phyloP scores from a whole-genome alignment of 805 yeast species.

The Saccharomycopsis microspora region DNA sequence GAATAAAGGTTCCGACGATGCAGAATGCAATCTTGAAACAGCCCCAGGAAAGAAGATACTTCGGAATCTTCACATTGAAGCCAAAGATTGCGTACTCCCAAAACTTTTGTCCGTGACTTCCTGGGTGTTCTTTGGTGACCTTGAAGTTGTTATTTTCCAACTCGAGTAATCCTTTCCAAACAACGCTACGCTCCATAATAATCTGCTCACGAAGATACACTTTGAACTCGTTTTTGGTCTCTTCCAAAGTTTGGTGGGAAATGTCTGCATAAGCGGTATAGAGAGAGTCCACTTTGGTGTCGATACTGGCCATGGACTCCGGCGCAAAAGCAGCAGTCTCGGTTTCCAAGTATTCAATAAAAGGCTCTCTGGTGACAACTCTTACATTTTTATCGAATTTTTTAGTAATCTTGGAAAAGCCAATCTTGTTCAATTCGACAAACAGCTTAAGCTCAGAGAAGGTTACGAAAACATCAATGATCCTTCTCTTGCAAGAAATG shows the following conservation, averaged over 20 bases:
- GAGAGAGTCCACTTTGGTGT: conserved; percentile 25
- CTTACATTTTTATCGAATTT: conserved; percentile 81
- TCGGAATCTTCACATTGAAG: conserved; percentile 1
- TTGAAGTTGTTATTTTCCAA: conserved; percentile 5
- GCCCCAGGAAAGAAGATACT: background rate
- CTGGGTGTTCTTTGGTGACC: background rate
- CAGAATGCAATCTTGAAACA: background rate
- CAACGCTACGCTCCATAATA: conserved; percentile 95
- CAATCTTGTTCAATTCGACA: conserved; percentile 76
- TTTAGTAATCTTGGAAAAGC: conserved; percentile 81
- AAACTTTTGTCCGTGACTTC: background rate
- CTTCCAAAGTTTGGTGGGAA: conserved; percentile 25
- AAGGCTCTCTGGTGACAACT: conserved; percentile 16
- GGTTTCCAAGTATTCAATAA: conserved; percentile 17
- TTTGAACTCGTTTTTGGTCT: conserved; percentile 37
- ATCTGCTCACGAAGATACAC: conserved; percentile 76
- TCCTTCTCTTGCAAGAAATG: conserved; percentile 37
- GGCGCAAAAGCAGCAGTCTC: conserved; percentile 26
- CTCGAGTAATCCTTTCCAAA: conserved; percentile 40
- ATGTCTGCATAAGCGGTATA: conserved; percentile 12
- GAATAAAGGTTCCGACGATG: conserved; percentile 30
- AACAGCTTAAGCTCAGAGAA: conserved; percentile 76
- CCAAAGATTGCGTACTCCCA: background rate
- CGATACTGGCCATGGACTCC: conserved; percentile 23
- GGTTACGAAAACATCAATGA: conserved; percentile 56